Evolutionary conservation across 495 filamentous ascomycete genomes (phyloP).

Genomic region (Penicillium coffeae): DNA sequence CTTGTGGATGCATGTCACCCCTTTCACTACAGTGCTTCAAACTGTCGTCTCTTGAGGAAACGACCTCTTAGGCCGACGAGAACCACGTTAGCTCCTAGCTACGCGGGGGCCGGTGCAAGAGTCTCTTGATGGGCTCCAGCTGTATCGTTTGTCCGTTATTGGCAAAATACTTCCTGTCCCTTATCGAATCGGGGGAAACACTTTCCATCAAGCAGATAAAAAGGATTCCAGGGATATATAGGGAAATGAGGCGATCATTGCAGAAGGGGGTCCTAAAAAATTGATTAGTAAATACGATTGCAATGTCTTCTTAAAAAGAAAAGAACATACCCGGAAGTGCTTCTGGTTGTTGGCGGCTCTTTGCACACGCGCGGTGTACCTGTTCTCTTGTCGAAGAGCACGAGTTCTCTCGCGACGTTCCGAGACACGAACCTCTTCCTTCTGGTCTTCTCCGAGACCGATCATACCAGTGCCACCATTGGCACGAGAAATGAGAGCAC

Average conservation of each 20-base stretch:
- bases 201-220: not conserved
- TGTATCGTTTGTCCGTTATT: not conserved
- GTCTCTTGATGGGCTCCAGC: no score
- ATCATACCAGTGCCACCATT: slow-evolving; percentile 75
- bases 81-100: no score
- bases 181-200: not conserved
- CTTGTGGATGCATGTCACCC: no score
- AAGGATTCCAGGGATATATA: not conserved
- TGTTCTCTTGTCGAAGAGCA: slow-evolving; percentile 54
- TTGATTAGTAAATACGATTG: slow-evolving; percentile 17
- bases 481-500: slow-evolving; percentile 60
- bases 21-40: no score
- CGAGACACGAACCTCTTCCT: slow-evolving; percentile 54
- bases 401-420: slow-evolving; percentile 66
- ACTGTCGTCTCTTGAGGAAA: no score
- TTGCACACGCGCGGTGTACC: slow-evolving; percentile 60
- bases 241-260: slow-evolving; percentile 28
- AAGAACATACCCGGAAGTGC: slow-evolving; percentile 64
- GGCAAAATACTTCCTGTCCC: not conserved
- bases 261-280: slow-evolving; percentile 39
- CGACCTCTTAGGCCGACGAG: no score
- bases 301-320: not conserved
- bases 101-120: no score
- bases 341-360: slow-evolving; percentile 67
- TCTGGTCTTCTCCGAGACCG: slow-evolving; percentile 67